phyloP scores from a whole-genome alignment of 2,329 filamentous ascomycete genomes.

The Fusarium avenaceum region DNA sequence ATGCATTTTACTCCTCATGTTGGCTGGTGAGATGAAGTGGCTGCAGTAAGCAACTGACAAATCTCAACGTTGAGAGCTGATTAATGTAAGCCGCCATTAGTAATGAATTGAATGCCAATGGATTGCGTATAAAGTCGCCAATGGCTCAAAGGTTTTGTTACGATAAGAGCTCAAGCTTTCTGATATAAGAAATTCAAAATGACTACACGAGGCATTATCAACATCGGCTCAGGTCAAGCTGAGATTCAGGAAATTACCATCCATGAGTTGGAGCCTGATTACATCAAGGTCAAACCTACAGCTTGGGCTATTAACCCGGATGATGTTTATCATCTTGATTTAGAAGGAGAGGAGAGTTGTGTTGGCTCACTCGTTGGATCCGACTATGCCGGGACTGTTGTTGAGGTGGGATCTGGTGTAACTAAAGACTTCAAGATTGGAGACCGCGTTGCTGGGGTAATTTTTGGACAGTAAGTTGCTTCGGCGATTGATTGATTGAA shows the following conservation, averaged over 20 bases:
- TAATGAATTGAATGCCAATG: neutral
- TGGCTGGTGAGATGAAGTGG: neutral
- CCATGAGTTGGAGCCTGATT: neutral
- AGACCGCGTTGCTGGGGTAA: conserved; percentile 57
- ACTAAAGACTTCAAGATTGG: conserved; percentile 57
- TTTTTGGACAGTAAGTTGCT: conserved; percentile 13
- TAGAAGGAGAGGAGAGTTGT: conserved; percentile 7
- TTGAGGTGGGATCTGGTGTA: conserved; percentile 59
- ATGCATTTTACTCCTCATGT: neutral
- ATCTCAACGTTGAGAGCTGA: neutral
- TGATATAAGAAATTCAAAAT: neutral
- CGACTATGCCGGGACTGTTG: conserved; percentile 63
- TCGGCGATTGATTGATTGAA: neutral
- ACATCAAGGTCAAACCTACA: neutral
- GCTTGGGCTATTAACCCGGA: conserved; percentile 16
- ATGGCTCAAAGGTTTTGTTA: neutral
- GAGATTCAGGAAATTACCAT: neutral
- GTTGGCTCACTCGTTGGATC: conserved; percentile 52
- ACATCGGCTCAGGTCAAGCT: neutral
- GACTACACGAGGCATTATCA: conserved; percentile 2
- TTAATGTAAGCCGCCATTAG: neutral
- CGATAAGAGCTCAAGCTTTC: too few species aligned
- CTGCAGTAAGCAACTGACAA: neutral
- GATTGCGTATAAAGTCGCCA: neutral
- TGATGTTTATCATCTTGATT: conserved; percentile 7